Conservation (phyloP, 805 yeast species). For the Saccharomycopsis babjevae region DNA sequence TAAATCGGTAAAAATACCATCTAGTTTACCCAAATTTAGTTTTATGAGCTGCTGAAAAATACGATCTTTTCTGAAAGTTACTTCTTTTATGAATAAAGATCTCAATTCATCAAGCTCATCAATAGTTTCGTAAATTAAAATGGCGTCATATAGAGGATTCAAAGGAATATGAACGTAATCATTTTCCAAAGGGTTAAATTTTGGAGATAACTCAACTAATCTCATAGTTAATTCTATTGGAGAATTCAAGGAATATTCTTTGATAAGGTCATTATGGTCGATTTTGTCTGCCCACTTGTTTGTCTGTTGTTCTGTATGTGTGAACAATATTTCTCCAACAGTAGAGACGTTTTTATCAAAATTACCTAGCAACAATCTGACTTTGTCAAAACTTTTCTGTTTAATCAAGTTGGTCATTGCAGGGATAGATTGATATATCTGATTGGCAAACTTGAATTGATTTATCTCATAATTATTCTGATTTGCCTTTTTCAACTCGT, state of each 20-base stretch:
- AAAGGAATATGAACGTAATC: conserved; percentile 42
- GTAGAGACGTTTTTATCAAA: conserved; percentile 48
- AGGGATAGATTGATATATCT: conserved; percentile 70
- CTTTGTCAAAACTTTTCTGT: conserved; percentile 58
- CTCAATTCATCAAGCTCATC: conserved; percentile 53
- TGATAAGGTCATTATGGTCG: conserved; percentile 32
- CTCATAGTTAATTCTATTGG: conserved; percentile 77
- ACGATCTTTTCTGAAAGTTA: conserved; percentile 59
- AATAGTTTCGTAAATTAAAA: conserved; percentile 69
- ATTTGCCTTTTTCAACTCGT: conserved; percentile 60
- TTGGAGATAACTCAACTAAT: conserved; percentile 32
- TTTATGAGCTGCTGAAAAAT: conserved; percentile 51
- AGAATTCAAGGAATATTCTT: conserved; percentile 64
- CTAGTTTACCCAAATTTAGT: conserved; percentile 9
- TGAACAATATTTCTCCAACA: conserved; percentile 39
- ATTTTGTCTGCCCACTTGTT: conserved; percentile 48
- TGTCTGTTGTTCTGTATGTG: conserved; percentile 45
- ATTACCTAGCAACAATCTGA: conserved; percentile 53
- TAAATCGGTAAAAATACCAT: conserved; percentile 26
- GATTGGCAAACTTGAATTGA: conserved; percentile 63
- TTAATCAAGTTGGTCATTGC: conserved; percentile 60
- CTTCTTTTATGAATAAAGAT: conserved; percentile 57
- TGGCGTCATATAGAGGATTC: conserved; percentile 71
- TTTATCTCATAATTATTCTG: conserved; percentile 56
- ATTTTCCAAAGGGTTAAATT: conserved; percentile 41